Percentiles rank a stretch among this genome's conserved stretches.
Evolutionary conservation across 495 filamentous ascomycete species (phyloP).

Genomic region (Aspergillus incahuasiensis): DNA sequence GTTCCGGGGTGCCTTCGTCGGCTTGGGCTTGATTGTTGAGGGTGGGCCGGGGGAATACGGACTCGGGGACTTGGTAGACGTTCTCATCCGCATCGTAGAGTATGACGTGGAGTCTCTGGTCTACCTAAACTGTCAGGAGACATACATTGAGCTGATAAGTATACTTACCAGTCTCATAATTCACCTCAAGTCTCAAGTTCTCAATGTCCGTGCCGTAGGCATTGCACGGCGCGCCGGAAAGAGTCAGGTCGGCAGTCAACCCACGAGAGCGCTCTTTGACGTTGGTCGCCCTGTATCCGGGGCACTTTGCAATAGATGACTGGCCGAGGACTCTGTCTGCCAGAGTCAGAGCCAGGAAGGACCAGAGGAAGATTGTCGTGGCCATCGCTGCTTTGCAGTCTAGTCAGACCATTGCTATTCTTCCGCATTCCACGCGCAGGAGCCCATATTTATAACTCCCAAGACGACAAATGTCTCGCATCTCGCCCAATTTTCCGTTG

Average conservation of each 20-base stretch:
- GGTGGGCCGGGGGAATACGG: slow-evolving; percentile 63
- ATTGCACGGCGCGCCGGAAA: slow-evolving; percentile 65
- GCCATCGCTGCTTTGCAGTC: neutral
- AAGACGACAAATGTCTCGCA: neutral
- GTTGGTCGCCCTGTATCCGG: slow-evolving; percentile 70
- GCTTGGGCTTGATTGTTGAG: slow-evolving; percentile 10
- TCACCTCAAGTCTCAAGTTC: slow-evolving; percentile 61
- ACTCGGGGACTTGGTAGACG: slow-evolving; percentile 76
- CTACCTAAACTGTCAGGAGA: neutral
- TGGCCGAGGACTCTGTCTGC: neutral
- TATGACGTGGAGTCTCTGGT: slow-evolving; percentile 70
- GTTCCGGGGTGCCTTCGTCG: slow-evolving; percentile 33
- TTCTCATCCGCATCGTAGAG: slow-evolving; percentile 69
- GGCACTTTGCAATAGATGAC: slow-evolving; percentile 39
- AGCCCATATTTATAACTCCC: neutral
- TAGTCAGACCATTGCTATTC: neutral
- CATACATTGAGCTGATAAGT: neutral
- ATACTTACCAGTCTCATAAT: slow-evolving; percentile 64
- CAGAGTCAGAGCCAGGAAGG: neutral
- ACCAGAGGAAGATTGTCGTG: neutral
- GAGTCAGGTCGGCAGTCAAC: slow-evolving; percentile 54
- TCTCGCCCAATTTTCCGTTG: neutral
- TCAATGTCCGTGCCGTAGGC: slow-evolving; percentile 64
- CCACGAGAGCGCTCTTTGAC: slow-evolving; percentile 42
- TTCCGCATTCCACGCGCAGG: neutral